Evolutionary conservation across 1,139 yeast genomes (phyloP).

Genomic region (Magnusiomyces ingens): DNA sequence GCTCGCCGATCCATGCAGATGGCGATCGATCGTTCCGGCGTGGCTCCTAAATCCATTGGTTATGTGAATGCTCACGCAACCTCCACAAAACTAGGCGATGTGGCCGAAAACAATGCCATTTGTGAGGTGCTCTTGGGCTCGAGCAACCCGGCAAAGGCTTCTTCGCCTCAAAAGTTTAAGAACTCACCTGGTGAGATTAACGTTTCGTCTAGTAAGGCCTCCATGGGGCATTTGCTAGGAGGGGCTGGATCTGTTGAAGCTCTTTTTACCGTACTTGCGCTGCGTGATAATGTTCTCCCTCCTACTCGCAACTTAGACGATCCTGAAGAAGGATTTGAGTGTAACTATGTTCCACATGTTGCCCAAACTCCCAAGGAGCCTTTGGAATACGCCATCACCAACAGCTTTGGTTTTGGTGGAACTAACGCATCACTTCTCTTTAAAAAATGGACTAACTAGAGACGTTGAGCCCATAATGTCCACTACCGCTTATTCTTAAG

Average conservation of each 20-base stretch:
- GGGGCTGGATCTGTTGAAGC: constrained; percentile 97
- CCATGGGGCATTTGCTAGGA: constrained; percentile 89
- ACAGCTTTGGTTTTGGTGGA: constrained; percentile 98
- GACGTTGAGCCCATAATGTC: too few species aligned
- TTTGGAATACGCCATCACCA: constrained; percentile 61
- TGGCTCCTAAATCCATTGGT: constrained; percentile 45
- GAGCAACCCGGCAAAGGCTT: constrained; percentile 23
- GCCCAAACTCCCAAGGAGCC: constrained; percentile 33
- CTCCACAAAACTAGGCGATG: constrained; percentile 81
- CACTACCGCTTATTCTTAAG: too few species aligned
- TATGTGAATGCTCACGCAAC: constrained; percentile 98
- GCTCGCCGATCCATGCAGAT: constrained; percentile 76
- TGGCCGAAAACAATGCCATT: constrained; percentile 79
- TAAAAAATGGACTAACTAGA: constrained; percentile 28
- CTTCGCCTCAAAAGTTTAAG: constrained; percentile 8
- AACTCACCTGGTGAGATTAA: constrained; percentile 27
- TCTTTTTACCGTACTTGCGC: constrained; percentile 65
- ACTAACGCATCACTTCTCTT: constrained; percentile 70
- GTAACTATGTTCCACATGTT: constrained; percentile 55
- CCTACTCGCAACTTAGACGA: constrained; percentile 71
- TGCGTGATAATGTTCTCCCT: constrained; percentile 55
- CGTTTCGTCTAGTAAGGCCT: constrained; percentile 82
- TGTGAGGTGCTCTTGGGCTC: constrained; percentile 39
- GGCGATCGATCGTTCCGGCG: constrained; percentile 52
- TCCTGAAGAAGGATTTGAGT: constrained; percentile 38